Evolutionary conservation across 768 basidiomycete species (phyloP).

Genomic region (Plicaturopsis crispa): DNA sequence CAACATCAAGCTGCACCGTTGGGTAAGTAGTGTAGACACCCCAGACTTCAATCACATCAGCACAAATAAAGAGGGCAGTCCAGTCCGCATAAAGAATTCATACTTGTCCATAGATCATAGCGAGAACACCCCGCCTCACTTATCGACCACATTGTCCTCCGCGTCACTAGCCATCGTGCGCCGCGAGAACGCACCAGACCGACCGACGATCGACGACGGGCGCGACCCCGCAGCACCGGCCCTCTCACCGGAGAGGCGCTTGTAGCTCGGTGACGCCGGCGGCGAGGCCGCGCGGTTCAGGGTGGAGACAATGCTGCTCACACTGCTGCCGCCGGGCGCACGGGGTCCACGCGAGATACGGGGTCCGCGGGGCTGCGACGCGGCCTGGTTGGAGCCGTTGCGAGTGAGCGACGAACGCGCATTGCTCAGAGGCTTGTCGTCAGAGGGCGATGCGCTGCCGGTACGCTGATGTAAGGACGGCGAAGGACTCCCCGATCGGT

Average conservation of each 20-base stretch:
- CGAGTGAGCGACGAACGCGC: conserved; percentile 43
- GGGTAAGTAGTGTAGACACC: too few relatives aligned
- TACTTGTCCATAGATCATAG: not conserved
- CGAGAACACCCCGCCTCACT: not conserved
- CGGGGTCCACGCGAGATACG: conserved; percentile 42
- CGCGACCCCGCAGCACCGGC: conserved; percentile 31
- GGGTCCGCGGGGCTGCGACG: conserved; percentile 40
- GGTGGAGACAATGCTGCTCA: conserved; percentile 49
- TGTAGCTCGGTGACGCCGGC: conserved; percentile 31
- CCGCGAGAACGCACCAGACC: conserved; percentile 50
- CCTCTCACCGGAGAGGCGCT: conserved; percentile 36
- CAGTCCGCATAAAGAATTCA: too few relatives aligned
- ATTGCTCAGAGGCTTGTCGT: conserved; percentile 27
- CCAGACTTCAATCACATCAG: too few relatives aligned
- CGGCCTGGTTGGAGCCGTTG: conserved; percentile 32
- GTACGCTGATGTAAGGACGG: too few relatives aligned
- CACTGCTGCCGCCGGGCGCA: conserved; percentile 30
- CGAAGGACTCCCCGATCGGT: conserved; percentile 26
- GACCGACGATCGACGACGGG: conserved; percentile 38
- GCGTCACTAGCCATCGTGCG: conserved; percentile 82
- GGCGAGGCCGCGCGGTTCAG: conserved; percentile 43
- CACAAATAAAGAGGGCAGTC: too few relatives aligned
- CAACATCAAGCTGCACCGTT: too few relatives aligned
- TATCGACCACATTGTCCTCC: conserved; percentile 57
- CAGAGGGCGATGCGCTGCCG: conserved; percentile 15